Evolutionary conservation across 2,329 filamentous ascomycete species (phyloP), one percentile per base, ranked within the genome.

Genomic region (Parastagonospora nodorum): DNA sequence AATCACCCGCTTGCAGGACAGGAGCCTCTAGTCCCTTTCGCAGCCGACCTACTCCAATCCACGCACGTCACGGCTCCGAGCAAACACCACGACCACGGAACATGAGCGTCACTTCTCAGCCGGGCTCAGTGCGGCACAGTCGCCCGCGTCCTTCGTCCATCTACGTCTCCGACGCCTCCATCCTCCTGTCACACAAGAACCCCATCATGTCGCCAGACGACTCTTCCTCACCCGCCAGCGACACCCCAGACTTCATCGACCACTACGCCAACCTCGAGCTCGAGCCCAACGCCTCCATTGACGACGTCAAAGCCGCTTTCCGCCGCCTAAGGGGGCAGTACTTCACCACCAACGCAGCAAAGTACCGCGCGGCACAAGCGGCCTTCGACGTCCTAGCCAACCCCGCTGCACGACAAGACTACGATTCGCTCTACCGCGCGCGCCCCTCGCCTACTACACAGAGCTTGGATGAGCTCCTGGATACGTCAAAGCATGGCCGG

Each of bases 351-450:
- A 56, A 68, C 31, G 58, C 60, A 7, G 53, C 44, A 12, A 71
- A 69, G 49, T 73, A 72, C 43, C 60, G 63, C 10, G 61, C 62
- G 14, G 49, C 70, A 44, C 66, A 69, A 35, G 54, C 57, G 0
- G 70, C 69, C 8, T 71, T 68, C 40, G 62, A 65, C n/a, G 48
- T 64, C 8, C 58, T 73, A 4, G 63, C 62, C 35, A 63, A 73
- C 39, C 50, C 48, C 1, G 62, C 71, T 14, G 55, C 66, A 7
- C 53, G 67, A 31, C 51, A 58, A 28, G 57, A 49, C 24, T 73
- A 73, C 51, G 69, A 73, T 31, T 48, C 38, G 10, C 50, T 51
- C 9, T 71, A 67, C 43, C 46, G 58, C 11, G 37, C 43, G 15
- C 51, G 46, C 8, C 30, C 56, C 30, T 38, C 56, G n/a, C n/a